Evolutionary conservation across 768 basidiomycete genomes (phyloP).

Genomic region (Nidularia pulvinata): DNA sequence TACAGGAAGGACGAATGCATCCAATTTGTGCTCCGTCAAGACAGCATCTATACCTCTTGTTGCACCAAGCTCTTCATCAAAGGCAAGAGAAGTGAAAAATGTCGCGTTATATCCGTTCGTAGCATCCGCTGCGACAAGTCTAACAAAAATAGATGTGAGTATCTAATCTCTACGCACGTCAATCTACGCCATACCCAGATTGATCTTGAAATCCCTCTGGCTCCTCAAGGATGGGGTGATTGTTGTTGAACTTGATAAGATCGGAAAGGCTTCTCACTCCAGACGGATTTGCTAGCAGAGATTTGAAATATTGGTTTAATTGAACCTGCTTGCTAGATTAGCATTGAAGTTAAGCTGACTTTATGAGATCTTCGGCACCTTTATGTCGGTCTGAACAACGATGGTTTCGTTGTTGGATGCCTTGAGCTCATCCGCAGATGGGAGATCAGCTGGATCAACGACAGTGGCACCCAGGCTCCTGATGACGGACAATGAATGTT

Average conservation of each 20-base stretch:
- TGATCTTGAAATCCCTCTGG: constrained; percentile 35
- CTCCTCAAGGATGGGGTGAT: constrained; percentile 48
- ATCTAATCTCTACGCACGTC: no score
- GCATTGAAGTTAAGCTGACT: not conserved
- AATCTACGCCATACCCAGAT: constrained; percentile 17
- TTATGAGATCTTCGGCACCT: no score
- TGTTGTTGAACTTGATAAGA: constrained; percentile 57
- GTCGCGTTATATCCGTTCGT: constrained; percentile 39
- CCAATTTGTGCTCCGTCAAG: constrained; percentile 40
- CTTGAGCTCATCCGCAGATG: constrained; percentile 48
- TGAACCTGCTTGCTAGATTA: constrained; percentile 34
- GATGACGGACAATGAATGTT: constrained; percentile 33
- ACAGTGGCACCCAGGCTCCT: constrained; percentile 44
- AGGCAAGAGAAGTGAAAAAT: constrained; percentile 41
- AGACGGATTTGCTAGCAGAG: constrained; percentile 48
- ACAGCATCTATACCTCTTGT: constrained; percentile 54
- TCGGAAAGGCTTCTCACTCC: constrained; percentile 56
- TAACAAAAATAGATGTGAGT: constrained; percentile 8
- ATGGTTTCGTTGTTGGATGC: constrained; percentile 50
- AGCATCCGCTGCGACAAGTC: constrained; percentile 32
- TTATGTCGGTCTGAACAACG: constrained; percentile 58
- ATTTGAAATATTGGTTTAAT: constrained; percentile 44
- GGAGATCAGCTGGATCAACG: constrained; percentile 63
- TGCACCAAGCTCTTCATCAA: constrained; percentile 43
- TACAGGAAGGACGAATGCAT: constrained; percentile 50